Conservation (phyloP, 2,329 filamentous ascomycete genomes). For the Microascus cirrosus region DNA sequence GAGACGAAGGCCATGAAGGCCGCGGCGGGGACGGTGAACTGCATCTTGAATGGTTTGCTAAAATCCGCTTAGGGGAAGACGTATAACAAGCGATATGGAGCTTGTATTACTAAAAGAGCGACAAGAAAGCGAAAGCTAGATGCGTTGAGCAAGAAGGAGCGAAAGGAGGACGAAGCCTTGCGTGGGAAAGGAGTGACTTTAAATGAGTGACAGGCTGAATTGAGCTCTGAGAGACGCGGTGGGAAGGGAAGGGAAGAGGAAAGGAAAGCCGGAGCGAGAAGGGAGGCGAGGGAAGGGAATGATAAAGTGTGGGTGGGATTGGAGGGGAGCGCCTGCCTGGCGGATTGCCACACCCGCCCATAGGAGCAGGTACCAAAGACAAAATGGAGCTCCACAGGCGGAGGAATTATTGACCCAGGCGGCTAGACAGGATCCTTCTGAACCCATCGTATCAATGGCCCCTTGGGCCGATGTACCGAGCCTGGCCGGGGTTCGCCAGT, state of each 20-base stretch:
- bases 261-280: neutral
- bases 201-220: slow-evolving; percentile 5
- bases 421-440: neutral
- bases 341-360: neutral
- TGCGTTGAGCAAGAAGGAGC: slow-evolving; percentile 3
- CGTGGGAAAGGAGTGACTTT: neutral
- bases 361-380: too few species aligned
- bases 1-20: slow-evolving; percentile 39
- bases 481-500: neutral
- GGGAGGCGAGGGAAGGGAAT: neutral
- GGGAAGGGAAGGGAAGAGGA: neutral
- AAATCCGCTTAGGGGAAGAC: neutral
- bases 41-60: slow-evolving; percentile 35
- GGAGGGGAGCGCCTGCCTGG: neutral
- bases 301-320: neutral
- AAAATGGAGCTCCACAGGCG: neutral
- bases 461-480: too few species aligned
- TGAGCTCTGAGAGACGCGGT: neutral
- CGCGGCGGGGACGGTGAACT: slow-evolving; percentile 34
- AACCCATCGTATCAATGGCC: neutral
- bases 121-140: neutral
- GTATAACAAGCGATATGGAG: neutral
- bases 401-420: neutral
- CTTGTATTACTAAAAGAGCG: neutral
- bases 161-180: neutral